phyloP scores from a whole-genome alignment of 140 eudicot genomes.

The Ambrosia hybrid region DNA sequence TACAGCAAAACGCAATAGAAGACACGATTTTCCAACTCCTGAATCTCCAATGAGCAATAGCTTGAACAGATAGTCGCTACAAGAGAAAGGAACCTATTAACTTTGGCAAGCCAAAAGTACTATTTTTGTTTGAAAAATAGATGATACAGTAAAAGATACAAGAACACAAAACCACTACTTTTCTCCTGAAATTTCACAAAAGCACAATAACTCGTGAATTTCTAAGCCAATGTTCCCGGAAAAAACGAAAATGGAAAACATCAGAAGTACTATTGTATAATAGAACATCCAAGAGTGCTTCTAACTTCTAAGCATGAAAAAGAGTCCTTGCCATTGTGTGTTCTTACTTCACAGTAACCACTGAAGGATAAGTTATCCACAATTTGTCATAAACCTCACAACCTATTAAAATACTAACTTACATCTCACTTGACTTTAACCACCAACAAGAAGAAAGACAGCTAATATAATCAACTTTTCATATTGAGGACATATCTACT shows the following conservation, averaged over 20 bases:
- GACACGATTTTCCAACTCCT: constrained; percentile 74
- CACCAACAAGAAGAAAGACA: not conserved
- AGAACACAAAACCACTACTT: not conserved
- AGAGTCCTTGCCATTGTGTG: not conserved
- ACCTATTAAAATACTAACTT: not conserved
- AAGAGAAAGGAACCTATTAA: constrained; percentile 11
- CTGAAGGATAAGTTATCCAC: not conserved
- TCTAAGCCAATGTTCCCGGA: not conserved
- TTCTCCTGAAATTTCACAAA: not conserved
- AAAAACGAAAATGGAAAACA: not conserved
- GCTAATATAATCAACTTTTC: not conserved
- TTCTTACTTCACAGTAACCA: not conserved
- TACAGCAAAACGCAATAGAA: constrained; percentile 66
- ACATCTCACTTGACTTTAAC: not conserved
- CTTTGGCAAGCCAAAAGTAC: constrained; percentile 1
- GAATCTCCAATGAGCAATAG: constrained; percentile 72
- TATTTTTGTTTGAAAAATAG: too few relatives aligned
- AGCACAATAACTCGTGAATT: not conserved
- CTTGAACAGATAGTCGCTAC: constrained; percentile 66
- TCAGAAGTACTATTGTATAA: not conserved
- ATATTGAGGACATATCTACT: constrained; percentile 2
- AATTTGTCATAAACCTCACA: constrained; percentile 3
- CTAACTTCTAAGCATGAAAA: not conserved
- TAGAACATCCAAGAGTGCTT: not conserved
- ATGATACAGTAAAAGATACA: not conserved